phyloP scores from a whole-genome alignment of 2,329 filamentous ascomycete genomes.

The Ascochyta lentis region DNA sequence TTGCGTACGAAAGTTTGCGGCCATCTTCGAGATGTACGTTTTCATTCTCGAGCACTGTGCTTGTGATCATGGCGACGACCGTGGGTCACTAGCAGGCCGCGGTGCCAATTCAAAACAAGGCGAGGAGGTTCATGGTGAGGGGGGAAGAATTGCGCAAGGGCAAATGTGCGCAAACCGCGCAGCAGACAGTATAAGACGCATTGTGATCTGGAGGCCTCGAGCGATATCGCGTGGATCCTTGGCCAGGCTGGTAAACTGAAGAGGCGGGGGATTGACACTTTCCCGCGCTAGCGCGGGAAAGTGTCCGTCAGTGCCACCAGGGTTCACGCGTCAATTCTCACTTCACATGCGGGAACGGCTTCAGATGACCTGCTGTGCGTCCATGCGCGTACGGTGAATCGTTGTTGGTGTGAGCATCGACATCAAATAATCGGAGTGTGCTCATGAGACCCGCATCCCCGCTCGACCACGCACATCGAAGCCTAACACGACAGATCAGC shows the following conservation, averaged over 20 bases:
- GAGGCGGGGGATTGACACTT: conserved; percentile 6
- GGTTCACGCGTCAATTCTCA: conserved; percentile 11
- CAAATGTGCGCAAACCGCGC: not conserved
- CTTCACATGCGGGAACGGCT: conserved; percentile 4
- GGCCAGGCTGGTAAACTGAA: conserved; percentile 8
- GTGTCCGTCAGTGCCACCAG: not conserved
- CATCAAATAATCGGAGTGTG: not conserved
- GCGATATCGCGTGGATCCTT: conserved; percentile 13
- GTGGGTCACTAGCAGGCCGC: conserved; percentile 2
- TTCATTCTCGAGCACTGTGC: conserved; percentile 33
- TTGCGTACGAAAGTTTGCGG: conserved; percentile 53
- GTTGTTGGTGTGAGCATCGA: conserved; percentile 6
- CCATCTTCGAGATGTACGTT: conserved; percentile 42
- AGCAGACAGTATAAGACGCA: conserved; percentile 7
- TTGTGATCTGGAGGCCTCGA: conserved; percentile 11
- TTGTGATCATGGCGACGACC: conserved; percentile 11
- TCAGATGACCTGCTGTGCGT: conserved; percentile 15
- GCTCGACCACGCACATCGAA: conserved; percentile 1
- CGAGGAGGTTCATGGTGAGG: conserved; percentile 3
- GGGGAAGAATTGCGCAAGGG: not conserved
- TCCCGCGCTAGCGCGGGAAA: conserved; percentile 7
- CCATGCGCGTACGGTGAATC: conserved; percentile 3
- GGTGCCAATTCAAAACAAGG: conserved; percentile 7
- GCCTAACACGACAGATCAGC: conserved; percentile 8
- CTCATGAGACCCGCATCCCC: conserved; percentile 9